Percentiles rank a stretch among this genome's conserved stretches.
These are phyloP conservation scores for Malbranchea cinnamomea DNA, from an alignment of 2,329 filamentous ascomycete species.

Conservation along the genomic window DNA sequence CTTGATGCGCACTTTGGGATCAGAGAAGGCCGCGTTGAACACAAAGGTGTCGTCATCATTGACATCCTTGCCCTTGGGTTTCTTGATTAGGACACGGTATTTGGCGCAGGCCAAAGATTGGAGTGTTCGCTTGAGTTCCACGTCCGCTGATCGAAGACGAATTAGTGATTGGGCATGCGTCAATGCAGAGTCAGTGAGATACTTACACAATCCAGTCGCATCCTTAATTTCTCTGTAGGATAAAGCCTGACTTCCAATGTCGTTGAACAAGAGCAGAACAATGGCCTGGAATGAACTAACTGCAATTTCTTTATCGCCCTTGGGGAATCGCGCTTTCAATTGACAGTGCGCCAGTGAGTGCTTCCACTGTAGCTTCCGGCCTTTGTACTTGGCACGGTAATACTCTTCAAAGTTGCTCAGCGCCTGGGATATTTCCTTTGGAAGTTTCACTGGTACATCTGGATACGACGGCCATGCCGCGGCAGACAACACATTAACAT, in stretches of 20 bases:
- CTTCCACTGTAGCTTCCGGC: slow-evolving; percentile 78
- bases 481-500: slow-evolving; percentile 79
- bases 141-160: slow-evolving; percentile 37
- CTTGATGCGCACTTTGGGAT: slow-evolving; percentile 81
- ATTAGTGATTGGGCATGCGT: background rate
- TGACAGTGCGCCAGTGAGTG: slow-evolving; percentile 85
- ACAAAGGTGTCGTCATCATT: slow-evolving; percentile 65
- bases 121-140: slow-evolving; percentile 74
- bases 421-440: slow-evolving; percentile 57
- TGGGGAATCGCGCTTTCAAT: slow-evolving; percentile 64
- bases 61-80: slow-evolving; percentile 73
- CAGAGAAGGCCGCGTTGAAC: slow-evolving; percentile 61
- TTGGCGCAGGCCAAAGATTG: slow-evolving; percentile 92
- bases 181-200: background rate
- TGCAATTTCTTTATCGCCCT: slow-evolving; percentile 70
- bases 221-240: slow-evolving; percentile 61
- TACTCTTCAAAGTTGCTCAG: slow-evolving; percentile 69
- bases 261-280: slow-evolving; percentile 81
- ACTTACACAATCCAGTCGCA: slow-evolving; percentile 55
- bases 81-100: slow-evolving; percentile 67
- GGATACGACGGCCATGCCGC: slow-evolving; percentile 88
- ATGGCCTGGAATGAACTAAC: slow-evolving; percentile 88
- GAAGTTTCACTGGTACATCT: slow-evolving; percentile 60
- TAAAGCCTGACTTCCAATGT: slow-evolving; percentile 47
- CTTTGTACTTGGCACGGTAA: slow-evolving; percentile 81